Conservation (phyloP, 345 rosid genomes). For the Psidium guajava region DNA sequence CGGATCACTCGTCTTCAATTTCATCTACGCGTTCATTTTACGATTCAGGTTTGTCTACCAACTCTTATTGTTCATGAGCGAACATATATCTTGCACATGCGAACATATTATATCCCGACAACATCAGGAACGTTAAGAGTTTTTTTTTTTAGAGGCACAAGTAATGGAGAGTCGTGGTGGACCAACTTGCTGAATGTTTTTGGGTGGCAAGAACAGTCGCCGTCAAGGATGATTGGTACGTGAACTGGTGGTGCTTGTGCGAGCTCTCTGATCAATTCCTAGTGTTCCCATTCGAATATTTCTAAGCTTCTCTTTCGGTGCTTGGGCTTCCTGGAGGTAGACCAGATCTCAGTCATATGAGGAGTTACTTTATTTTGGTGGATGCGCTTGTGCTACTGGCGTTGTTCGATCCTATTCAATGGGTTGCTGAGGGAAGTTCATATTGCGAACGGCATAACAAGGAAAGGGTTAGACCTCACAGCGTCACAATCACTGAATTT, state of each 20-base stretch:
- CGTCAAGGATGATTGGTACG: not conserved
- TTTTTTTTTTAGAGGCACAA: not conserved
- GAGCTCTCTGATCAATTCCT: not conserved
- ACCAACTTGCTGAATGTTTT: not conserved
- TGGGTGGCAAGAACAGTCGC: not conserved
- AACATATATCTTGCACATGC: no score
- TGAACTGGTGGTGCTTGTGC: not conserved
- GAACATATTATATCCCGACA: no score
- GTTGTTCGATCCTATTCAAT: slow-evolving; percentile 28
- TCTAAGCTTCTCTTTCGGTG: slow-evolving; percentile 1
- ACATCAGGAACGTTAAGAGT: not conserved
- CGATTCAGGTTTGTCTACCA: no score
- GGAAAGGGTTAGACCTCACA: slow-evolving; percentile 68
- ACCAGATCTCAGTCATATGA: slow-evolving; percentile 66
- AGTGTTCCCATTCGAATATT: not conserved
- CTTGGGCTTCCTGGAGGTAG: slow-evolving; percentile 20
- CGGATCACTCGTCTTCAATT: no score
- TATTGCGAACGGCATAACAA: slow-evolving; percentile 39
- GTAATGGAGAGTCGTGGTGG: not conserved
- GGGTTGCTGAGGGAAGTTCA: slow-evolving; percentile 35
- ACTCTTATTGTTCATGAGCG: no score
- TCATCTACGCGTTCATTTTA: no score
- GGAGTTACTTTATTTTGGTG: slow-evolving; percentile 59
- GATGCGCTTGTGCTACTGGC: slow-evolving; percentile 63
- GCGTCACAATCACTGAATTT: slow-evolving; percentile 90